Percentiles rank a stretch among this genome's conserved stretches.
These are phyloP conservation scores for Naegleria gruberi DNA, from an alignment of 208 protist genomes.

Conservation along the genomic window DNA sequence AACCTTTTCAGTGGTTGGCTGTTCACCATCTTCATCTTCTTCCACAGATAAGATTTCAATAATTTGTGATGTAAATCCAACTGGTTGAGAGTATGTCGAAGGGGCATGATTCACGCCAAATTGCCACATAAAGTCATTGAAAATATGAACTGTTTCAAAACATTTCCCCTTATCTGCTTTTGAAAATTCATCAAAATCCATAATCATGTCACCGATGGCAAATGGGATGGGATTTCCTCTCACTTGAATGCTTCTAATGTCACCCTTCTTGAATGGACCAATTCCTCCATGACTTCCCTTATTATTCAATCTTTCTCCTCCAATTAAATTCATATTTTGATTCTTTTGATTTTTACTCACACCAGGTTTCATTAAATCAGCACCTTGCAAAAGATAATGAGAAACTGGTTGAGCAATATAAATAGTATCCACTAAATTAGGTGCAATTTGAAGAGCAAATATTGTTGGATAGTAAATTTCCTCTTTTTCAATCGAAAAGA, in stretches of 20 bases:
- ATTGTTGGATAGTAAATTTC: slow-evolving; percentile 10
- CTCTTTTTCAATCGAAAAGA: not conserved
- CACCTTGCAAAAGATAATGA: not conserved
- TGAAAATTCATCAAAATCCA: not conserved
- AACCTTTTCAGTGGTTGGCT: not conserved
- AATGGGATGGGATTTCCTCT: not conserved
- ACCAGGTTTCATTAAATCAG: slow-evolving; percentile 22
- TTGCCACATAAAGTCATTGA: not conserved
- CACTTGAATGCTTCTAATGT: not conserved
- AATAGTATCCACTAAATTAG: not conserved
- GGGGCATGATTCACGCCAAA: not conserved
- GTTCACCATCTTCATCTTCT: not conserved
- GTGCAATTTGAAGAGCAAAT: not conserved
- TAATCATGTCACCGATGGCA: not conserved
- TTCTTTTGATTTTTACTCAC: not conserved
- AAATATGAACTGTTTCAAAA: not conserved
- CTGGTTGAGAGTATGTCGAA: not conserved
- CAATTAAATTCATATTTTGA: not conserved
- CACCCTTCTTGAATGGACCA: not conserved
- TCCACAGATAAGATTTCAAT: not conserved
- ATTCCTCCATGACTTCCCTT: not conserved
- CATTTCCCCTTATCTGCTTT: not conserved
- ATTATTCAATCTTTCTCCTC: not conserved
- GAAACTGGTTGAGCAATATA: not conserved
- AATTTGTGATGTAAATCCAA: not conserved